Base-by-base conservation (phyloP, 2,329 filamentous ascomycete genomes). In the Atkinsonella texensis region DNA sequence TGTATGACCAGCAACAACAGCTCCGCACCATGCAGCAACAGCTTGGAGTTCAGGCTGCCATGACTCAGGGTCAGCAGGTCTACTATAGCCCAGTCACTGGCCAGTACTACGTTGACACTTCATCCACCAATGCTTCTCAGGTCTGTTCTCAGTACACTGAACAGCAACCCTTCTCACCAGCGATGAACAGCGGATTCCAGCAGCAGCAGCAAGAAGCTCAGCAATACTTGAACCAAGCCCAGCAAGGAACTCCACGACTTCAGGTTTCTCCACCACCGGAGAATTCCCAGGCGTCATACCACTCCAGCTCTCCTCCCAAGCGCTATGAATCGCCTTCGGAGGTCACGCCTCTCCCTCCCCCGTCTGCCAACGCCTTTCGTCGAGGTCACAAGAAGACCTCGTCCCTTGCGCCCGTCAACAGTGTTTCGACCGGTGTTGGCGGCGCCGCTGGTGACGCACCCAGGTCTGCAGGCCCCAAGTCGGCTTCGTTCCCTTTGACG, bases 351-450 rank as follows among this genome's bases (percentile, higher is more conserved):
- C 79, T 95, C 50, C 89, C 89, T 49, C 89, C 89, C 31, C 88
- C 89, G 53, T 94, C 89, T 51, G 87, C 87, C 58, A 93, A 90
- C 62, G 89, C 89, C 44, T 95, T 95, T 76, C 90, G 90, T 56
- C 88, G 89, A 53, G 87, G 88, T 52, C 91, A 97, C 71, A 93
- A 94, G 76, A 96, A 96, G 79, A 81, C 81, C 11, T 80, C 83
- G 20, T 95, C 91, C 5, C 76, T 90, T 31, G 79, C 83, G 49
- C 77, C 76, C 48, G 78, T 78, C 56, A 81, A 80, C 59, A 67
- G 63, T 41, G 67, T 68, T 33, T 64, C 78, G 33, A 70, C 74
- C 46, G 65, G 76, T 46, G 61, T 70, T 44, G 63, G 68, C 39
- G 63, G 69, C 11, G 71, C 69, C 13, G 71, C 76, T 10, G 66